A percentile compares a stretch with the other conserved stretches of the same genome.
These are phyloP conservation scores for Galerina sulciceps DNA, from an alignment of 768 basidiomycete species.

Conservation along the genomic window DNA sequence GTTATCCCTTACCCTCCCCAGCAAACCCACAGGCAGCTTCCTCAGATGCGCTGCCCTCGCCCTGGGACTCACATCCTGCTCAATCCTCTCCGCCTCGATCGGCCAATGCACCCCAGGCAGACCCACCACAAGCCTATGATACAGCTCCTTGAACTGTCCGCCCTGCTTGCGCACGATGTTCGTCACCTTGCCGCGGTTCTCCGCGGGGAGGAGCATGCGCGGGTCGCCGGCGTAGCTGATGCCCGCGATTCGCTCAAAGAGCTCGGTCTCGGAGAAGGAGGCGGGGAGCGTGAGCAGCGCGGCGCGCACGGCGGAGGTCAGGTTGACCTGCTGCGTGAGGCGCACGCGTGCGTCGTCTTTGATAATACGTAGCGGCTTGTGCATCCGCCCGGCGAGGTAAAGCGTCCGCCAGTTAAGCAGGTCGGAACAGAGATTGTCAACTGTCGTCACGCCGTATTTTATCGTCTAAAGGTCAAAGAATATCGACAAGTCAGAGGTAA, in stretches of 20 bases:
- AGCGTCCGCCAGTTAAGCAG: constrained; percentile 91
- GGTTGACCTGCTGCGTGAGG: constrained; percentile 92
- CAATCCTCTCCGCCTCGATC: constrained; percentile 47
- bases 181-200: constrained; percentile 92
- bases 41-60: constrained; percentile 75
- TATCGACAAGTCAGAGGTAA: constrained; percentile 1
- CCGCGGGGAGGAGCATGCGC: constrained; percentile 91
- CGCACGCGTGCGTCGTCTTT: constrained; percentile 91
- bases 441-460: constrained; percentile 96
- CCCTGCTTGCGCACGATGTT: constrained; percentile 90
- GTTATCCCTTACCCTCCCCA: constrained; percentile 55
- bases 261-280: constrained; percentile 78
- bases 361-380: constrained; percentile 95
- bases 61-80: constrained; percentile 76
- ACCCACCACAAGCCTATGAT: constrained; percentile 77
- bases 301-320: constrained; percentile 88
- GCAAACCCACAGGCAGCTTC: constrained; percentile 76
- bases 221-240: constrained; percentile 91
- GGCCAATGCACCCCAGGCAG: constrained; percentile 84
- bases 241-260: constrained; percentile 85
- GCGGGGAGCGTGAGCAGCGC: constrained; percentile 85
- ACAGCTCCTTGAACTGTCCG: constrained; percentile 86
- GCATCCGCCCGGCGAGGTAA: constrained; percentile 95
- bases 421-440: constrained; percentile 88
- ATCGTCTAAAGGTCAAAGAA: constrained; percentile 59